Evolutionary conservation across 495 filamentous ascomycete species (phyloP), one percentile per base, ranked within the genome.

Genomic region (Jackrogersella multiformis): DNA sequence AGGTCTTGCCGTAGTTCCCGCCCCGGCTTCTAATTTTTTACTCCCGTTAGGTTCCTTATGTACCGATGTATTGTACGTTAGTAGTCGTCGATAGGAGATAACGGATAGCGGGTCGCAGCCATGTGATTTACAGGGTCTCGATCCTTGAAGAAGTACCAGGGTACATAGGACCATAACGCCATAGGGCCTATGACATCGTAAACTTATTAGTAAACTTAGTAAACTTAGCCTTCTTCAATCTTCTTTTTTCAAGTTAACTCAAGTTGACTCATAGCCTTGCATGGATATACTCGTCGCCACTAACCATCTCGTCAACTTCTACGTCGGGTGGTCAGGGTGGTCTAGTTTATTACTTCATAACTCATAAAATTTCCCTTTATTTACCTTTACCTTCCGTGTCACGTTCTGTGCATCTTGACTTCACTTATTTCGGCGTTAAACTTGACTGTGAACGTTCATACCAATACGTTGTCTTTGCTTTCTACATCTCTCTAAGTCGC

Each of bases 401-500:
- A 5, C 44, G 2, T 26, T n/a, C n/a, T n/a, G n/a, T n/a, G n/a
- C n/a, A n/a, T n/a, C n/a, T n/a, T n/a, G n/a, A n/a, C n/a, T n/a
- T n/a, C n/a, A n/a, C n/a, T n/a, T n/a, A n/a, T n/a, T n/a, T n/a
- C 26, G 26, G 26, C 26, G 26, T 7, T 30, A 30, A 30, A 24
- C 9, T 2, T 26, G 26, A 42, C n/a, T 18, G 38, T 39, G 36
- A 45, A 41, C 46, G 10, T 54, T 66, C 36, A 12, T 15, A 54
- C 48, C 49, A 13, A 34, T 49, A 7, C 15, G 9, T 58, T 52
- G 9, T 26, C 39, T 41, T 2, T 49, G 23, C 8, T 49, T 51
- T 18, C 16, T 54, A 41, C 18, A 41, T 45, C 13, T 39, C 32
- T 72, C 32, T 67, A 85, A 85, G 82, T 73, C 81, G 81, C 82